Evolutionary conservation across 352 stramenopile genomes (phyloP).

Genomic region (Thalassiosira mediterranea): DNA sequence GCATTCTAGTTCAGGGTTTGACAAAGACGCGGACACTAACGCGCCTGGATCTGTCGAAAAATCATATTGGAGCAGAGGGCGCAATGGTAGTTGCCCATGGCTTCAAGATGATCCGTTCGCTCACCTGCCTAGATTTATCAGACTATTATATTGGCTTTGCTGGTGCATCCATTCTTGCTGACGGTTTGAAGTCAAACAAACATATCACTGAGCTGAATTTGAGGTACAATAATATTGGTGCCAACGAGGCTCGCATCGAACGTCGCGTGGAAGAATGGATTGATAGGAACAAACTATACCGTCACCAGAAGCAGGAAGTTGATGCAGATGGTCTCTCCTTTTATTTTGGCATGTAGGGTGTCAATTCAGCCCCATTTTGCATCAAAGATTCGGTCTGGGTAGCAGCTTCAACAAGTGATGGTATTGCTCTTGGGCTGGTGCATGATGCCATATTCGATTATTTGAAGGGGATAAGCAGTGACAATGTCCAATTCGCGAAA

Average conservation of each 20-base stretch:
- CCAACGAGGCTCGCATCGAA: neutral
- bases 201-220: no score
- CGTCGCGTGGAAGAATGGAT: neutral
- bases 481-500: neutral
- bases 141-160: no score
- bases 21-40: neutral
- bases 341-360: conserved; percentile 3
- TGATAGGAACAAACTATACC: neutral
- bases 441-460: neutral
- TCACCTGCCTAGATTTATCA: no score
- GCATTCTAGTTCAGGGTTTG: no score
- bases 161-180: no score
- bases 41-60: neutral
- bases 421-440: neutral
- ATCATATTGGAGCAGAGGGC: conserved; percentile 5
- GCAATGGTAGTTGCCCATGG: neutral
- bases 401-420: neutral
- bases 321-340: conserved; percentile 2
- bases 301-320: conserved; percentile 1
- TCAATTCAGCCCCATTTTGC: neutral
- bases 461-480: neutral
- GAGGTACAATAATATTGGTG: conserved; percentile 5
- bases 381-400: neutral
- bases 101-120: no score
- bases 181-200: no score